These are phyloP conservation scores for Trichoderma polysporum DNA, from an alignment of 2,329 filamentous ascomycete species.

Conservation along the genomic window DNA sequence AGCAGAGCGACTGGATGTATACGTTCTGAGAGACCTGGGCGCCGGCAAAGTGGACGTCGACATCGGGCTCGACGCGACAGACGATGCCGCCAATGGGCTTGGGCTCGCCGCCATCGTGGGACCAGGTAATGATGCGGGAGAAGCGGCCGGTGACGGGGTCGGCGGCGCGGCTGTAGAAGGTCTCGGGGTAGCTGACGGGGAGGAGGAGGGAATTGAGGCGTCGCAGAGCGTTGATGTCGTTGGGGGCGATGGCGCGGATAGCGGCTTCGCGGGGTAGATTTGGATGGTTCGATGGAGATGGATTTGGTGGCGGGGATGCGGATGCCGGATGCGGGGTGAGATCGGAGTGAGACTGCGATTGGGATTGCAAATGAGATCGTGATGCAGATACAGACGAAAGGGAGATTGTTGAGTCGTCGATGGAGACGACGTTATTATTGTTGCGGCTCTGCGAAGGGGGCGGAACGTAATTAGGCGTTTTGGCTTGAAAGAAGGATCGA, in stretches of 20 bases:
- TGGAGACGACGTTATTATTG: conserved; percentile 30
- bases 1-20: conserved; percentile 64
- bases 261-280: conserved; percentile 48
- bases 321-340: background rate
- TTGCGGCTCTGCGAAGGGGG: conserved; percentile 31
- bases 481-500: conserved; percentile 60
- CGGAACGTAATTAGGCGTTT: conserved; percentile 41
- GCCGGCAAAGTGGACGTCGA: conserved; percentile 22
- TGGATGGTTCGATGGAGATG: conserved; percentile 33
- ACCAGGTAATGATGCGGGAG: conserved; percentile 61
- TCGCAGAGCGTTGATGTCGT: conserved; percentile 58
- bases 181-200: conserved; percentile 62
- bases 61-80: conserved; percentile 55
- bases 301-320: conserved; percentile 23
- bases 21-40: conserved; percentile 36
- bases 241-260: conserved; percentile 50
- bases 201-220: conserved; percentile 66
- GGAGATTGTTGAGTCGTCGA: conserved; percentile 22
- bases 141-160: conserved; percentile 53
- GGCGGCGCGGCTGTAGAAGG: conserved; percentile 59
- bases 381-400: background rate
- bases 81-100: conserved; percentile 63
- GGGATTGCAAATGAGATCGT: background rate
- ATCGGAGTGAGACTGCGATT: conserved; percentile 20
- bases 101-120: conserved; percentile 41